Evolutionary conservation across 116 monocot species (phyloP).

Genomic region (Cymodocea nodosa): DNA sequence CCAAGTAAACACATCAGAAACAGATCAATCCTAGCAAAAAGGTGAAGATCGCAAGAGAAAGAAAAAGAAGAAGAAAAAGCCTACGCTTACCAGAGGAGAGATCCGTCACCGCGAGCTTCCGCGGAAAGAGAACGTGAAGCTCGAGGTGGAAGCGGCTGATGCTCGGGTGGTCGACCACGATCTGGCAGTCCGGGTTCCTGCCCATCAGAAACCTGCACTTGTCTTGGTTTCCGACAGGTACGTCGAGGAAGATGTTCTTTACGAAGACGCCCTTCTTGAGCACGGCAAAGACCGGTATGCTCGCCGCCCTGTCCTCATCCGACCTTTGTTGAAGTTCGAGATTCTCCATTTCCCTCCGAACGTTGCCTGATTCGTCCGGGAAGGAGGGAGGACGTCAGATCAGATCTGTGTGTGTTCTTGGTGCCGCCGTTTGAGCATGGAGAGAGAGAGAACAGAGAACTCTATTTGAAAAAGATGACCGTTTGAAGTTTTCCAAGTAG

Average conservation of each 20-base stretch:
- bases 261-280: constrained; percentile 57
- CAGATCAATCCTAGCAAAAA: not conserved
- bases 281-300: constrained; percentile 68
- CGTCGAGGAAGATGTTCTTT: constrained; percentile 87
- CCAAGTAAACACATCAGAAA: not conserved
- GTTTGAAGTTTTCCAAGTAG: no score
- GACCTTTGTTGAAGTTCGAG: not conserved
- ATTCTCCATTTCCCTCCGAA: not conserved
- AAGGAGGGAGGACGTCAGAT: no score
- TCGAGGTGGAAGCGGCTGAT: constrained; percentile 88
- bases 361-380: no score
- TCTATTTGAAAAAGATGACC: no score
- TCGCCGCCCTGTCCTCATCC: constrained; percentile 11
- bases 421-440: no score
- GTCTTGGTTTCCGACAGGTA: constrained; percentile 21
- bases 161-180: constrained; percentile 86
- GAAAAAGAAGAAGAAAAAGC: not conserved
- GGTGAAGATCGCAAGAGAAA: not conserved
- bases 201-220: constrained; percentile 43
- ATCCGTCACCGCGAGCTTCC: constrained; percentile 40
- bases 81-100: constrained; percentile 45
- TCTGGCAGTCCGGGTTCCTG: constrained; percentile 81
- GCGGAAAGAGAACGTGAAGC: constrained; percentile 17
- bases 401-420: no score
- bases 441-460: no score